Base-by-base conservation (phyloP, 441 rosid species). In the Populus hybrid region DNA sequence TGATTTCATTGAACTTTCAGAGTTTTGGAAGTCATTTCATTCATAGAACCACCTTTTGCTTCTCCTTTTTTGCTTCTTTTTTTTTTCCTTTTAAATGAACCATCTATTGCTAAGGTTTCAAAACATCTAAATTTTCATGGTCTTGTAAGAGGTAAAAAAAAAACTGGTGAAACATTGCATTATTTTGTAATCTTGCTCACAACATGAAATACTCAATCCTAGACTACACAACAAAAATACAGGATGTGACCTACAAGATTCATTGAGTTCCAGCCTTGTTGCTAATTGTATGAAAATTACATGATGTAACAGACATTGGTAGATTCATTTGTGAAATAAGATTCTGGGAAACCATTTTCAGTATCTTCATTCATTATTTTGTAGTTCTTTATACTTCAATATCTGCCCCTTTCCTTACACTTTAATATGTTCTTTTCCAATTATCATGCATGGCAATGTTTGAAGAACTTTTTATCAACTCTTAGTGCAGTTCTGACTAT, bases 401-500 rank as follows among this genome's bases (percentile, higher is more conserved):
- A 42, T 65, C 54, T 42, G 59, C 68, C 65, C 67, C 65, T 36
- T 59, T 12, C 36, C 5, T 54, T 72, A 72, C 18, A 40, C 64
- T 67, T 66, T 69, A 3, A 50, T 75, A 32, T 77, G 74, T 42
- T n/a, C 20, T 76, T 23, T 20, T 34, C 16, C 14, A 46, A 78
- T 57, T 67, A 20, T 24, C 66, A 46, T 67, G 32, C 75, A 30
- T 38, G 12, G 54, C 71, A 30, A 35, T 75, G 38, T 73, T 76
- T 70, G 34, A 72, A 73, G 38, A 69, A n/a, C 63, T 32, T 50
- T 26, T 50, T 77, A 38, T 46, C 57, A 65, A 65, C 32, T 65
- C 69, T 65, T 65, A 24, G 16, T 12, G 9, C 70, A 16, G 40
- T 72, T 64, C 24, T 81, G 72, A 50, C 82, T 82, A 46, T 72